Conservation (phyloP, 768 basidiomycete species). For the Coprinopsis strossmayeri region DNA sequence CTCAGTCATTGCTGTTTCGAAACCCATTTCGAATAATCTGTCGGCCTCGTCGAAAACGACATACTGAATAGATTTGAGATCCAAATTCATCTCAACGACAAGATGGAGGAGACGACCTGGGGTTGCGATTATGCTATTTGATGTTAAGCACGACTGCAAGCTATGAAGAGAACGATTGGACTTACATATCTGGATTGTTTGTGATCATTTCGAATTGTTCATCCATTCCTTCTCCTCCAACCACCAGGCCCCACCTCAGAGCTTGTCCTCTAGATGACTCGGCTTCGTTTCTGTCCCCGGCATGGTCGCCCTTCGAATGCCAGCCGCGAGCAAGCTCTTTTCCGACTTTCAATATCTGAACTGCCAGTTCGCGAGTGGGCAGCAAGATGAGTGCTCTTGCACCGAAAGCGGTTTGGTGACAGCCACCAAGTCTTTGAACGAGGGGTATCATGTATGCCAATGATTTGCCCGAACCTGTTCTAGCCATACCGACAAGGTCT, state of each 20-base stretch:
- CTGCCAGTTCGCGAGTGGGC: conserved; percentile 88
- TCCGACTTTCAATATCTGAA: conserved; percentile 91
- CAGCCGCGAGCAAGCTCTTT: conserved; percentile 89
- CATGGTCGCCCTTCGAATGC: conserved; percentile 60
- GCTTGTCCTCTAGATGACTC: conserved; percentile 50
- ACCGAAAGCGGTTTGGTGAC: conserved; percentile 75
- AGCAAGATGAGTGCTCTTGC: conserved; percentile 84
- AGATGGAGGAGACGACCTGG: conserved; percentile 97
- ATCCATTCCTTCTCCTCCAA: conserved; percentile 93
- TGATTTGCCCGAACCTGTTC: conserved; percentile 97
- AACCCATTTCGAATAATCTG: conserved; percentile 97
- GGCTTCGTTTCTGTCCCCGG: conserved; percentile 64
- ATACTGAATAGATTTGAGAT: conserved; percentile 80
- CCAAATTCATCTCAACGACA: conserved; percentile 93
- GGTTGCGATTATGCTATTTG: conserved; percentile 85
- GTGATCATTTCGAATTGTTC: conserved; percentile 96
- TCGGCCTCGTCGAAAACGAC: conserved; percentile 98
- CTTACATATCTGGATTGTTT: conserved; percentile 92
- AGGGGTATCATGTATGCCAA: conserved; percentile 94
- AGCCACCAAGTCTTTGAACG: conserved; percentile 76
- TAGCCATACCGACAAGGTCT: conserved; percentile 96
- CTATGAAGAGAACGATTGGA: conserved; percentile 16
- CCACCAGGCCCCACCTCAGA: conserved; percentile 88
- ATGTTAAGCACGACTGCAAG: conserved; percentile 9
- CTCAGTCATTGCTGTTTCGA: conserved; percentile 86